phyloP scores from a whole-genome alignment of 2,329 filamentous ascomycete species.

The Aspergillus eucalypticola region DNA sequence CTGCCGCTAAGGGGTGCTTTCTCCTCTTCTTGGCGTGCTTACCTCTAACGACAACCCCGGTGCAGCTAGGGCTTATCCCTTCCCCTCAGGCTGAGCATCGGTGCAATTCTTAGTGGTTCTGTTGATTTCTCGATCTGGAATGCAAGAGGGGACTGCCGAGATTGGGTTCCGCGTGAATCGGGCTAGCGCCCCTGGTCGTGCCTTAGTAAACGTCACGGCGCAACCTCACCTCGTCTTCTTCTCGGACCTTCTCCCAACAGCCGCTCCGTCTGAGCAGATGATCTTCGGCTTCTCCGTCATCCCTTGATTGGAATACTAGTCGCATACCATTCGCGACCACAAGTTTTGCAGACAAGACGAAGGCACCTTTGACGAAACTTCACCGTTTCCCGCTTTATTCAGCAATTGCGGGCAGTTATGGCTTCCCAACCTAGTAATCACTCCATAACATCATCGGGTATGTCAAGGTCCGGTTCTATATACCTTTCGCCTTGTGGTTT shows the following conservation, averaged over 20 bases:
- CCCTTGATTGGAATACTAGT: conserved; percentile 13
- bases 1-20: conserved; percentile 15
- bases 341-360: background rate
- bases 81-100: conserved; percentile 15
- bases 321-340: conserved; percentile 19
- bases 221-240: conserved; percentile 32
- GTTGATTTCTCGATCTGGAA: conserved; percentile 8
- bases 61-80: conserved; percentile 14
- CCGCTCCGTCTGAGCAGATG: conserved; percentile 11
- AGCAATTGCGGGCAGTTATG: conserved; percentile 23
- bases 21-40: conserved; percentile 27
- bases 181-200: conserved; percentile 26
- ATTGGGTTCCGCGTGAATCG: conserved; percentile 26
- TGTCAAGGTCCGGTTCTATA: conserved; percentile 7
- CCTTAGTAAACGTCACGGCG: conserved; percentile 38
- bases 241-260: conserved; percentile 19
- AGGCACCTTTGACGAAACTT: background rate
- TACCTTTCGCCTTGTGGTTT: background rate
- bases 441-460: conserved; percentile 26
- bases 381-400: conserved; percentile 17
- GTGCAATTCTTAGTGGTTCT: conserved; percentile 1
- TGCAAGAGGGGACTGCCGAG: conserved; percentile 14
- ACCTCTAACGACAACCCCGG: conserved; percentile 6
- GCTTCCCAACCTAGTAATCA: conserved; percentile 22
- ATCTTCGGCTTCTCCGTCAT: conserved; percentile 11